Evolutionary conservation across 148 eudicot species (phyloP).

Genomic region (Salicornia ramosissima): DNA sequence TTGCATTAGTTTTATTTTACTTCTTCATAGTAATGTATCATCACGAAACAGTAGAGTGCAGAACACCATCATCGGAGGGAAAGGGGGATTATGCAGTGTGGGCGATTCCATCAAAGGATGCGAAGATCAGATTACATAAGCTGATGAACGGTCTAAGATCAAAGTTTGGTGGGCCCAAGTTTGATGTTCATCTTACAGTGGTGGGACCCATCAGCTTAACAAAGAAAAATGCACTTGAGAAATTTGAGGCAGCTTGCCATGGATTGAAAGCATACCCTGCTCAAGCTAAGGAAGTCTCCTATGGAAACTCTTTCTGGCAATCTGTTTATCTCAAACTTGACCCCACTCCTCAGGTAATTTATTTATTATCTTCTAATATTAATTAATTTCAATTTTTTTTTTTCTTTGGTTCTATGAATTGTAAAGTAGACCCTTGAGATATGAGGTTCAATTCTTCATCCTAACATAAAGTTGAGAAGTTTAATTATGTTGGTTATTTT

Average conservation of each 20-base stretch:
- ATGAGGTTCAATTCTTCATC: too few species aligned
- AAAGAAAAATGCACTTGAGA: background rate
- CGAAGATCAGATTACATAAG: background rate
- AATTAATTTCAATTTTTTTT: too few species aligned
- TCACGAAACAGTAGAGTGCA: background rate
- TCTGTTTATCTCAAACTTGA: background rate
- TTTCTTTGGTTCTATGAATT: too few species aligned
- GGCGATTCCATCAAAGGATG: conserved; percentile 4
- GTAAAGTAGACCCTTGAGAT: too few species aligned
- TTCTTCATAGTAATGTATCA: background rate
- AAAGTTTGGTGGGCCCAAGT: conserved; percentile 4
- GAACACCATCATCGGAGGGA: background rate
- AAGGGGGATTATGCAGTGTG: background rate
- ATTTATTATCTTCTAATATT: background rate
- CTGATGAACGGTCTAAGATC: conserved; percentile 4
- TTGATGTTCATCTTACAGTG: conserved; percentile 5
- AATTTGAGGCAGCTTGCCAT: background rate
- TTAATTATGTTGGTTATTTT: too few species aligned
- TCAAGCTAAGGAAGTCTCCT: background rate
- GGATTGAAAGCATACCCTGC: conserved; percentile 5
- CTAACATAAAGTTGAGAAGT: too few species aligned
- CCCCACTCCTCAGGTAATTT: background rate
- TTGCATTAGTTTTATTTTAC: too few species aligned
- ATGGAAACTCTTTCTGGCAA: background rate
- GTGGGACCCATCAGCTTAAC: conserved; percentile 5